Conservation (phyloP, 495 filamentous ascomycete genomes). For the Pyrenopolyporus hunteri region DNA sequence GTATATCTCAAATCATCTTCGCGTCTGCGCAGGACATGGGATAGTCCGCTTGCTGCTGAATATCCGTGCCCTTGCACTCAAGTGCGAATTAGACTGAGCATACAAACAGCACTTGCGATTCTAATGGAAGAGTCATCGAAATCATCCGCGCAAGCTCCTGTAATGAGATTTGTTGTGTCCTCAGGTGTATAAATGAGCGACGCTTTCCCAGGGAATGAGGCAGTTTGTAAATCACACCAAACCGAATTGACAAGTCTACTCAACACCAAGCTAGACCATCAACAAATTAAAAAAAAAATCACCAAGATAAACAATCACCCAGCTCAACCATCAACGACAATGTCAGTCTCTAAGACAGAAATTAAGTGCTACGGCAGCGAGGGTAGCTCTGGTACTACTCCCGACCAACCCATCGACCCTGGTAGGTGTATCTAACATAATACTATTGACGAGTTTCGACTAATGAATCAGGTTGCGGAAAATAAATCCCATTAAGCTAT, state of each 20-base stretch:
- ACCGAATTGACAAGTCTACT: background rate
- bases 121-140: background rate
- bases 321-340: background rate
- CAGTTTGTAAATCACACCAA: background rate
- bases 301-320: too few relatives aligned
- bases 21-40: slow-evolving; percentile 22
- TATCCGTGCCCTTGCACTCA: slow-evolving; percentile 1
- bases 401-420: slow-evolving; percentile 26
- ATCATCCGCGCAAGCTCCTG: slow-evolving; percentile 3
- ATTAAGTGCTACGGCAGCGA: background rate
- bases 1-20: slow-evolving; percentile 1
- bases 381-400: background rate
- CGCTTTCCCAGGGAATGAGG: too few relatives aligned
- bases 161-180: too few relatives aligned
- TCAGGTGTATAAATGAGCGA: too few relatives aligned
- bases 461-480: slow-evolving; percentile 10
- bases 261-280: background rate
- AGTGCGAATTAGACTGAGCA: slow-evolving; percentile 10
- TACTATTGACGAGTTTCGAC: background rate
- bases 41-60: background rate
- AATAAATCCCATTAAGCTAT: background rate
- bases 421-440: background rate
- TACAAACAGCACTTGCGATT: slow-evolving; percentile 2
- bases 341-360: background rate
- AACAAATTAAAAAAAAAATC: too few relatives aligned